These are phyloP conservation scores for Stephania cephalantha DNA, from an alignment of 164 flowering plant genomes.

Conservation along the genomic window DNA sequence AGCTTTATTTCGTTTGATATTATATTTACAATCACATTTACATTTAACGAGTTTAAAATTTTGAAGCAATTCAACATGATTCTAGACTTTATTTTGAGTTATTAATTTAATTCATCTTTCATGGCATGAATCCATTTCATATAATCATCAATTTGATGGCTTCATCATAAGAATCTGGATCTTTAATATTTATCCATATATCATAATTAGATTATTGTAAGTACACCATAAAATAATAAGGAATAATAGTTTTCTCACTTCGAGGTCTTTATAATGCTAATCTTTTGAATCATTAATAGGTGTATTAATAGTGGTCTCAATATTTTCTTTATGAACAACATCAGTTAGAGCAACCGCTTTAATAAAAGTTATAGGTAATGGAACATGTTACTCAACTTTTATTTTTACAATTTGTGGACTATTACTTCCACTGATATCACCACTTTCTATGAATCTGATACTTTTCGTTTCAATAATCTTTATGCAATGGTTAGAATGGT, in stretches of 20 bases:
- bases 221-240: neutral
- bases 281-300: too few species aligned
- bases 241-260: neutral
- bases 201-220: neutral
- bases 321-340: too few species aligned
- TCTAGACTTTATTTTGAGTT: neutral
- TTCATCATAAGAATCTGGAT: conserved; percentile 1
- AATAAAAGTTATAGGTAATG: too few species aligned
- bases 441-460: neutral
- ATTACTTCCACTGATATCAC: neutral
- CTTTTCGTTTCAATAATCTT: neutral
- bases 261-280: neutral
- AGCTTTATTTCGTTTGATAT: neutral
- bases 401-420: too few species aligned
- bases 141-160: neutral
- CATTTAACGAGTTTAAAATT: neutral
- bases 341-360: too few species aligned
- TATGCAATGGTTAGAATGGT: neutral
- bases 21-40: neutral
- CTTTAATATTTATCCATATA: neutral
- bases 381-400: too few species aligned
- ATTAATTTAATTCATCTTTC: neutral
- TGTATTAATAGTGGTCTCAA: too few species aligned
- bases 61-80: conserved; percentile 5
- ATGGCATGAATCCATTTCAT: neutral